Evolutionary conservation across 2,329 filamentous ascomycete species (phyloP).

Genomic region (Lachnellula cervina): DNA sequence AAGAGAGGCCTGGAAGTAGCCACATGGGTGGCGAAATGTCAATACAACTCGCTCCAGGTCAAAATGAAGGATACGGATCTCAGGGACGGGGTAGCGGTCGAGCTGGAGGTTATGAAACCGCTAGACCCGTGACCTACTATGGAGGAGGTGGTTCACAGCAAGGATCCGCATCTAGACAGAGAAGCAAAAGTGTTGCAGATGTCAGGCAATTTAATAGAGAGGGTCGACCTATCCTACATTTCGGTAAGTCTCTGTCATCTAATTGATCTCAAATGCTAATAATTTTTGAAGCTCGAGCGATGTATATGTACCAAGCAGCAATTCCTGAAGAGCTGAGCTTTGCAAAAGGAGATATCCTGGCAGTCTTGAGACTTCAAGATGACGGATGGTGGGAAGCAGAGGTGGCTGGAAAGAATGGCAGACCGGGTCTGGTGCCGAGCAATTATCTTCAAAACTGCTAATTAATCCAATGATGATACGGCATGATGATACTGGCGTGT

Average conservation of each 20-base stretch:
- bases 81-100: slow-evolving; percentile 45
- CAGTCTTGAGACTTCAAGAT: slow-evolving; percentile 85
- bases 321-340: slow-evolving; percentile 95
- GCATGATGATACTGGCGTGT: neutral
- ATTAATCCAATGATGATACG: slow-evolving; percentile 5
- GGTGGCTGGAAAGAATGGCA: slow-evolving; percentile 62
- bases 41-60: slow-evolving; percentile 56
- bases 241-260: slow-evolving; percentile 63
- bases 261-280: slow-evolving; percentile 18
- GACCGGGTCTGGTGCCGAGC: slow-evolving; percentile 62
- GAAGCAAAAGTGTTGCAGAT: slow-evolving; percentile 85
- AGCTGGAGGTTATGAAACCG: slow-evolving; percentile 42
- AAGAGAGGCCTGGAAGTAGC: slow-evolving; percentile 48
- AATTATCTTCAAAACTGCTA: slow-evolving; percentile 51
- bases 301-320: slow-evolving; percentile 91
- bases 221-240: slow-evolving; percentile 83
- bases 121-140: slow-evolving; percentile 49
- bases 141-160: slow-evolving; percentile 35
- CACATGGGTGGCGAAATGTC: slow-evolving; percentile 48
- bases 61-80: slow-evolving; percentile 56
- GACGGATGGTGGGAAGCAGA: slow-evolving; percentile 99
- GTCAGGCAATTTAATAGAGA: slow-evolving; percentile 76
- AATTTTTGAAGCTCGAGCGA: slow-evolving; percentile 65
- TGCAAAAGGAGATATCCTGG: slow-evolving; percentile 84
- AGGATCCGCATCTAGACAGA: slow-evolving; percentile 39